Base-by-base conservation (phyloP, 768 basidiomycete species). In the Rhodotorula sphaerocarpa region DNA sequence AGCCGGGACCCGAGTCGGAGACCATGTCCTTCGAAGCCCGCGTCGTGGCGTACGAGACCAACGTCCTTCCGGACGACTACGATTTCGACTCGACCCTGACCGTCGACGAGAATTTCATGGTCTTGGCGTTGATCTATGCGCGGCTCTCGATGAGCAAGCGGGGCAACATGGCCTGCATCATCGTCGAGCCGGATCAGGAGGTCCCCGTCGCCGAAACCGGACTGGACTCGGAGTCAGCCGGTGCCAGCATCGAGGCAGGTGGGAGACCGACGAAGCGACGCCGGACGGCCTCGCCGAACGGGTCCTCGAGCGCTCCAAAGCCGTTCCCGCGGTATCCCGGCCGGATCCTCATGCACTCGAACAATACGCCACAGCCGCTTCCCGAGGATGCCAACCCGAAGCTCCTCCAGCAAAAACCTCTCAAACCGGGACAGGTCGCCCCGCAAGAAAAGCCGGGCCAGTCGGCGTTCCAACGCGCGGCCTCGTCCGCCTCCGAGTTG, bases 141-240 rank as follows among this genome's bases (percentile, higher is more conserved):
- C 55, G 64, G 1, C 42, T 61, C 4, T 60, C 59, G 20, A 57
- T 60, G 50, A 57, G 55, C 55, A 66, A 61, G 41, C 64, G 64
- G 15, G 64, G 64, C 30, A 60, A 66, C 50, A 66, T 66, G 64
- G 64, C 64, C 0, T 66, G 64, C 51, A 57, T 66, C 55, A 39
- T 66, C 64, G 64, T 66, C 36, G 59, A 60, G 21, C 59, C 46
- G 21, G 50, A 34, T 7, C 7, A 44, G 43, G 43, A 11, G 11
- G 33, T 14, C 21, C 16, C n/a, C 46, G 46, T 15, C 46, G 25
- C 14, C 15, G 21, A 15, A 16, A 31, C 47, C 2, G n/a, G n/a
- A n/a, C n/a, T n/a, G n/a, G n/a, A n/a, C n/a, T n/a, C n/a, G n/a
- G n/a, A n/a, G n/a, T 12, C 42, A 11, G 11, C 25, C 27, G 18